phyloP scores from a whole-genome alignment of 1,284 basidiomycete species.

The Cutaneotrichosporon sp. region DNA sequence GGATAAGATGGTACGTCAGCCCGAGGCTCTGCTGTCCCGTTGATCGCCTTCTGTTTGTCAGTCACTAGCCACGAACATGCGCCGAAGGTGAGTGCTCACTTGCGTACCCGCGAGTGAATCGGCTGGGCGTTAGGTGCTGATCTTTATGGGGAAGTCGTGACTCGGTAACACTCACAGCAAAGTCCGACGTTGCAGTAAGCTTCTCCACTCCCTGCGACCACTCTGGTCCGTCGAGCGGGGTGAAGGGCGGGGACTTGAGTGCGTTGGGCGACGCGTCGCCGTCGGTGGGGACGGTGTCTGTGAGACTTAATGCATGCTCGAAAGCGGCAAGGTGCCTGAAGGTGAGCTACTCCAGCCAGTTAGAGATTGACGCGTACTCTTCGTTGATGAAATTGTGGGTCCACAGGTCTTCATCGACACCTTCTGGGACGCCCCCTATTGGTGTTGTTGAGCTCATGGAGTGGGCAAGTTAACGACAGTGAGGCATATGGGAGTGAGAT shows the following conservation, averaged over 20 bases:
- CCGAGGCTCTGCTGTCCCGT: slow-evolving; percentile 59
- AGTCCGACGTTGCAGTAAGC: slow-evolving; percentile 83
- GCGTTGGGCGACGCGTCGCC: slow-evolving; percentile 33
- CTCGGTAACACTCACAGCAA: slow-evolving; percentile 54
- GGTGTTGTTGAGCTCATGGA: no score
- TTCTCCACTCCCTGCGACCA: slow-evolving; percentile 54
- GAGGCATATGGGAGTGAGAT: not conserved
- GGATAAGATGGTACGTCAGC: slow-evolving; percentile 70
- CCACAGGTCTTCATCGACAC: slow-evolving; percentile 34
- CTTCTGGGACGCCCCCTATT: slow-evolving; percentile 6
- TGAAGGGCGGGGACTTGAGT: slow-evolving; percentile 25
- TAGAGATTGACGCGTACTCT: slow-evolving; percentile 58
- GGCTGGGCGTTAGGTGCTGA: slow-evolving; percentile 50
- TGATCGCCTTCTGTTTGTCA: slow-evolving; percentile 17
- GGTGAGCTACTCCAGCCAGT: not conserved
- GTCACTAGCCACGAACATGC: no score
- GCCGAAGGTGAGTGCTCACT: slow-evolving; percentile 29
- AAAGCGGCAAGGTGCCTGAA: slow-evolving; percentile 46
- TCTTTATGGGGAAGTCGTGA: no score
- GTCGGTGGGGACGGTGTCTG: slow-evolving; percentile 29
- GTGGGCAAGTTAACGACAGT: not conserved
- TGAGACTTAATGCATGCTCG: slow-evolving; percentile 38
- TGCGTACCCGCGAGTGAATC: slow-evolving; percentile 67
- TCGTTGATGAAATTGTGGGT: slow-evolving; percentile 64
- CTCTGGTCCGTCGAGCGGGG: slow-evolving; percentile 7